Evolutionary conservation across 805 yeast genomes (phyloP).

Genomic region (Metschnikowia kunwiensis): DNA sequence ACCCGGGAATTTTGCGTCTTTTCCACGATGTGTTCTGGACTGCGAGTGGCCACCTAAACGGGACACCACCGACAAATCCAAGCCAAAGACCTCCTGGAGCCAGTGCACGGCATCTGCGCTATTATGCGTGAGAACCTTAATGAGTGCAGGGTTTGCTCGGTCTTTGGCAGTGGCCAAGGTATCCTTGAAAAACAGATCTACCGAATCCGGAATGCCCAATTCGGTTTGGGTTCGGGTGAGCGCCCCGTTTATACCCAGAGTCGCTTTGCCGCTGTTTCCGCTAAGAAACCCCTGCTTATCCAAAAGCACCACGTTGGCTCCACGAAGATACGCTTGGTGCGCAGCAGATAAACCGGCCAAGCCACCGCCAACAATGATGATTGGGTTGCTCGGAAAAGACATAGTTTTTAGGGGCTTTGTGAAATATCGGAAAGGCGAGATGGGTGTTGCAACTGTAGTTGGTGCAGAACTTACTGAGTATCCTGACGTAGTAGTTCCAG

Average conservation of each 20-base stretch:
- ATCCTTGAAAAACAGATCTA: slow-evolving; percentile 59
- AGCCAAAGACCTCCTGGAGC: slow-evolving; percentile 60
- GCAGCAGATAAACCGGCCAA: slow-evolving; percentile 63
- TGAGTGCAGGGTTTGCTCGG: slow-evolving; percentile 56
- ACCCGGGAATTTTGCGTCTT: slow-evolving; percentile 61
- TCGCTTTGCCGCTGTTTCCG: slow-evolving; percentile 66
- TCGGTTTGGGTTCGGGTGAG: slow-evolving; percentile 57
- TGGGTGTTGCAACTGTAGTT: neutral
- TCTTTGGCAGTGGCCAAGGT: slow-evolving; percentile 64
- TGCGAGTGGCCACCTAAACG: slow-evolving; percentile 80
- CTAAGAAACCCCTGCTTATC: slow-evolving; percentile 62
- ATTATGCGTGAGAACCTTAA: slow-evolving; percentile 56
- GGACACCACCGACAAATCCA: slow-evolving; percentile 66
- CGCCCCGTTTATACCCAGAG: slow-evolving; percentile 73
- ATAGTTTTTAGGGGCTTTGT: slow-evolving; percentile 1
- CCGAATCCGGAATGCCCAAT: slow-evolving; percentile 51
- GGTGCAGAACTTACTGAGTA: too few relatives aligned
- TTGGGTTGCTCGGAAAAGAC: slow-evolving; percentile 27
- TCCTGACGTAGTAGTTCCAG: too few relatives aligned
- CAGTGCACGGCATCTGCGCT: slow-evolving; percentile 70
- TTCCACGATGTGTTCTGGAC: slow-evolving; percentile 79
- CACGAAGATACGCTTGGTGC: slow-evolving; percentile 52
- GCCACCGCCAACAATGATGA: slow-evolving; percentile 63
- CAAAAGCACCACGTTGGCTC: slow-evolving; percentile 50
- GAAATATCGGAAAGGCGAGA: too few relatives aligned